These are phyloP conservation scores for Ceratobasidium sp. DNA, from an alignment of 1,284 basidiomycete genomes.

Conservation along the genomic window DNA sequence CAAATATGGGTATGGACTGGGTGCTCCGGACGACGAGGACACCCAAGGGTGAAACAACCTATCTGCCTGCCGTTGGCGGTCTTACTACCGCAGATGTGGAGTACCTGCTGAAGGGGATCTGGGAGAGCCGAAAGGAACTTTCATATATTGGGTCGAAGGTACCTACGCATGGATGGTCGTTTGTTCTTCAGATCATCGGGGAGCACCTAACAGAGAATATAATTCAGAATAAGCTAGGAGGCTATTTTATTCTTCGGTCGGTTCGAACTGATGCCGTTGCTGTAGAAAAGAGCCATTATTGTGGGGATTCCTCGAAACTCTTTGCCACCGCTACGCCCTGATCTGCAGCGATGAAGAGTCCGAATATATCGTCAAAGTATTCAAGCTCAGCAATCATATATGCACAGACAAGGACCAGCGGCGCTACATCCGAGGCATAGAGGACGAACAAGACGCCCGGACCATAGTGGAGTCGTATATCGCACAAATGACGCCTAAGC, in stretches of 20 bases:
- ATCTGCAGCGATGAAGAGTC: background rate
- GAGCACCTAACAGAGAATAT: too few species aligned
- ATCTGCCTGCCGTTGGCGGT: background rate
- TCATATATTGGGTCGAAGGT: background rate
- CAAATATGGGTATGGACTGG: background rate
- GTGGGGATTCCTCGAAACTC: slow-evolving; percentile 15
- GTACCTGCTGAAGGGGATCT: background rate
- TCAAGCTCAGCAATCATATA: background rate
- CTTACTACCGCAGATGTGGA: background rate
- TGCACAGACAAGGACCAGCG: background rate
- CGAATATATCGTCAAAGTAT: background rate
- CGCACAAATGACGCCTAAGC: background rate
- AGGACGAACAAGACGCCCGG: slow-evolving; percentile 8
- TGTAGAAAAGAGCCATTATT: background rate
- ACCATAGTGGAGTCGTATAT: slow-evolving; percentile 17
- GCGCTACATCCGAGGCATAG: background rate
- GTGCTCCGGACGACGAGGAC: background rate
- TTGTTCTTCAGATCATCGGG: background rate
- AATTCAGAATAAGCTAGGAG: too few species aligned
- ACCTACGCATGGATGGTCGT: background rate
- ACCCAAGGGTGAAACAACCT: background rate
- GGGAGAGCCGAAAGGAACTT: background rate
- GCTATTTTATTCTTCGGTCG: too few species aligned
- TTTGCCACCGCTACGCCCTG: slow-evolving; percentile 26
- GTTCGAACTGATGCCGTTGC: too few species aligned